Evolutionary conservation across 176 grass and related monocot species (phyloP).

Genomic region (Bromus sterilis): DNA sequence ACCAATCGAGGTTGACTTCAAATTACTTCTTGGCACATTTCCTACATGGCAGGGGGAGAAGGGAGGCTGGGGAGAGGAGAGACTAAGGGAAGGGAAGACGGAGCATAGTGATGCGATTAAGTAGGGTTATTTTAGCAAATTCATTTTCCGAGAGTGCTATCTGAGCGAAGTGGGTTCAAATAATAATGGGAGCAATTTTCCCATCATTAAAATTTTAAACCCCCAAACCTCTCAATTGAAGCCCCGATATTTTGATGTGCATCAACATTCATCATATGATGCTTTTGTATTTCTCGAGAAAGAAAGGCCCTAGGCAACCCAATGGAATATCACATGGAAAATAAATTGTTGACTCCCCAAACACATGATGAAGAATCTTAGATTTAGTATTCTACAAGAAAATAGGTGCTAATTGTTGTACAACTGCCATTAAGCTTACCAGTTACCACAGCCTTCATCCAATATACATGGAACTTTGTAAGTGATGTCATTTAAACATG

Average conservation of each 20-base stretch:
- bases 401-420: not conserved
- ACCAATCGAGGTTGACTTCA: not conserved
- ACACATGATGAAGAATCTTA: not conserved
- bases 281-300: not conserved
- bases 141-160: not conserved
- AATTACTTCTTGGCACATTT: not conserved
- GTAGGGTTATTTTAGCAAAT: not conserved
- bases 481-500: conserved; percentile 1
- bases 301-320: not conserved
- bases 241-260: too few species aligned
- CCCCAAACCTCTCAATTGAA: too few species aligned
- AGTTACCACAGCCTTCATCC: not conserved
- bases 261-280: too few species aligned
- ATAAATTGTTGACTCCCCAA: not conserved
- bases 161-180: not conserved
- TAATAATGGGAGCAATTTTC: too few species aligned
- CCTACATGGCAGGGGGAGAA: too few species aligned
- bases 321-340: not conserved
- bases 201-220: too few species aligned
- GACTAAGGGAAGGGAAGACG: not conserved
- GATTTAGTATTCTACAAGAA: not conserved
- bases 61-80: not conserved
- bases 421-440: not conserved
- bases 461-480: not conserved
- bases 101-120: not conserved